Conservation (phyloP, 208 protist species). For the Balamuthia mandrillaris region DNA sequence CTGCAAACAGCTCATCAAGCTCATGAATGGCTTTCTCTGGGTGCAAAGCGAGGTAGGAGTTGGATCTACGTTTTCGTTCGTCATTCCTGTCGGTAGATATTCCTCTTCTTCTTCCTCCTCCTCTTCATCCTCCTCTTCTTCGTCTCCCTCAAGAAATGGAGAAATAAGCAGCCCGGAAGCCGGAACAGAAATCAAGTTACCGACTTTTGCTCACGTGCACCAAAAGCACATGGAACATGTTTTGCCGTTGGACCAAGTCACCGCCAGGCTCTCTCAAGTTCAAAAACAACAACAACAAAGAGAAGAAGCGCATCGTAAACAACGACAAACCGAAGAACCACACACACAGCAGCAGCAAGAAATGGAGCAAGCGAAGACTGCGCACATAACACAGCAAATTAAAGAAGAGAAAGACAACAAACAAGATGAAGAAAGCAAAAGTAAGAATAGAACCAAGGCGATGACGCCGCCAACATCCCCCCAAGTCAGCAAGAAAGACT, state of each 20-base stretch:
- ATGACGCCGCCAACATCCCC: too few species aligned
- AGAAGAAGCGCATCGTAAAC: too few species aligned
- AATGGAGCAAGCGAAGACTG: too few species aligned
- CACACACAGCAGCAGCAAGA: too few species aligned
- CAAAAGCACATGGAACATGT: neutral
- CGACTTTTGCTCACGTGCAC: neutral
- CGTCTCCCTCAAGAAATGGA: neutral
- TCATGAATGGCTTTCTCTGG: slow-evolving; percentile 3
- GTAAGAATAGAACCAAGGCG: neutral
- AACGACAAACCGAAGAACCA: too few species aligned
- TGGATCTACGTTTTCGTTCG: slow-evolving; percentile 27
- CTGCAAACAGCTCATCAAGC: slow-evolving; percentile 50
- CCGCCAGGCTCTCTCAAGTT: too few species aligned
- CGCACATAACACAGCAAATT: too few species aligned
- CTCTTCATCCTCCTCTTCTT: neutral
- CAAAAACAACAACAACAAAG: neutral
- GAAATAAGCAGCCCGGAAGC: neutral
- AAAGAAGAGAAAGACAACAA: too few species aligned
- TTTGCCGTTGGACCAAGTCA: neutral
- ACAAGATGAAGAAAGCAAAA: too few species aligned
- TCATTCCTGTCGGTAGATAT: neutral
- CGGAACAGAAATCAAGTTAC: neutral
- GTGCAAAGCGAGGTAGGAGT: neutral
- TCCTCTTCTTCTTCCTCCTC: neutral
- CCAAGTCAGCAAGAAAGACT: too few species aligned